Conservation (phyloP, 805 yeast genomes). For the Wickerhamiella domercqiae region DNA sequence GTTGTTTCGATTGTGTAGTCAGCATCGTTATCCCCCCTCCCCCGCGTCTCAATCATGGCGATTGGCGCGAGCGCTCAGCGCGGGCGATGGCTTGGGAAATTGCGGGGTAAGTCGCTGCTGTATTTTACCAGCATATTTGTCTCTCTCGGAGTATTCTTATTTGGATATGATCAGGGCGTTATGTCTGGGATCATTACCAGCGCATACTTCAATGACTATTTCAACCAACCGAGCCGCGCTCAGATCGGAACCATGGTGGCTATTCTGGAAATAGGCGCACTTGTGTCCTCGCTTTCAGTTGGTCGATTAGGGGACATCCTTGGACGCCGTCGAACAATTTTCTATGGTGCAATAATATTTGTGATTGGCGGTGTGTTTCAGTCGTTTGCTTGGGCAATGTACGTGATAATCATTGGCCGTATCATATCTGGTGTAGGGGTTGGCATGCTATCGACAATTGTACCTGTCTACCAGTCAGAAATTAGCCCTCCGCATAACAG, state of each 20-base stretch:
- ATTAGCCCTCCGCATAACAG: conserved; percentile 77
- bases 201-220: conserved; percentile 50
- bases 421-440: conserved; percentile 75
- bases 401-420: conserved; percentile 54
- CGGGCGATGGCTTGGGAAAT: background rate
- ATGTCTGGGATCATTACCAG: conserved; percentile 78
- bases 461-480: conserved; percentile 79
- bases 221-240: conserved; percentile 56
- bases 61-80: background rate
- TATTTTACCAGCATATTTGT: conserved; percentile 31
- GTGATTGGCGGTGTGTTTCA: conserved; percentile 68
- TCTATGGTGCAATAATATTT: conserved; percentile 64
- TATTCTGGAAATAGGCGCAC: conserved; percentile 75
- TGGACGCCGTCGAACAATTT: conserved; percentile 66
- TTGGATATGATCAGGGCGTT: conserved; percentile 81
- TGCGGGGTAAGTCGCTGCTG: conserved; percentile 24
- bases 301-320: conserved; percentile 63
- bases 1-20: no score
- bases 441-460: conserved; percentile 68
- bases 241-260: conserved; percentile 78
- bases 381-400: conserved; percentile 40
- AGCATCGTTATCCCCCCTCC: no score
- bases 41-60: background rate
- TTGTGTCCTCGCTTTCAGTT: conserved; percentile 60
- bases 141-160: conserved; percentile 40